Evolutionary conservation across 2,329 filamentous ascomycete genomes (phyloP).

Genomic region (Rutstroemia sp.): DNA sequence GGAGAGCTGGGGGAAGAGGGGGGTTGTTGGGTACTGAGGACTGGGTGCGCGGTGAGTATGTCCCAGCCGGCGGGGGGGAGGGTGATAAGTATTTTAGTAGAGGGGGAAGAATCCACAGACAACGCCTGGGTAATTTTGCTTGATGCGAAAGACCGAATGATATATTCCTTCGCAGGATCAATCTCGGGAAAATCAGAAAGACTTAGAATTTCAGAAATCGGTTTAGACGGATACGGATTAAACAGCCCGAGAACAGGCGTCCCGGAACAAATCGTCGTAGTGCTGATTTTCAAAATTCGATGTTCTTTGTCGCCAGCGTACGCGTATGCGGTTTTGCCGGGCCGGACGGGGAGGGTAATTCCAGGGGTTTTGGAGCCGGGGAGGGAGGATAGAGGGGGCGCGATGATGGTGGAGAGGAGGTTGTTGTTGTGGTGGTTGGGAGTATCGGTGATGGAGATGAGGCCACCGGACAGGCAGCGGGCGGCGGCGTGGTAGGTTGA

Average conservation of each 20-base stretch:
- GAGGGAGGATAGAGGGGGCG: not conserved
- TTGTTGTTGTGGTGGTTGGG: constrained; percentile 7
- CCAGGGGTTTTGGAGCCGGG: not conserved
- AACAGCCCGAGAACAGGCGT: constrained; percentile 8
- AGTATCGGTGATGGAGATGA: constrained; percentile 14
- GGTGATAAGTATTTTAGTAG: not conserved
- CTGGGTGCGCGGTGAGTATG: not conserved
- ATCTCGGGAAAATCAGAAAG: not conserved
- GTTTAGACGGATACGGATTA: not conserved
- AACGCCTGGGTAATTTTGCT: not conserved
- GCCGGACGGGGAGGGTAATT: constrained; percentile 2
- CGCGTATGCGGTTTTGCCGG: constrained; percentile 8
- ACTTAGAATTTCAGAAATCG: not conserved
- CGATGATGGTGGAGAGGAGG: not conserved
- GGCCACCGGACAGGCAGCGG: constrained; percentile 11
- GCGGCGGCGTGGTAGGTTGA: constrained; percentile 11
- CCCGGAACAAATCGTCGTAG: constrained; percentile 5
- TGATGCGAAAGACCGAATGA: not conserved
- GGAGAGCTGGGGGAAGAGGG: not conserved
- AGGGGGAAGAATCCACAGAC: not conserved
- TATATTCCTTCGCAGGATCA: not conserved
- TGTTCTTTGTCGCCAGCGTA: constrained; percentile 8
- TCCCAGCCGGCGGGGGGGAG: not conserved
- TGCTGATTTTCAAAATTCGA: constrained; percentile 6
- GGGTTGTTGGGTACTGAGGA: not conserved